phyloP scores from a whole-genome alignment of 768 basidiomycete genomes.

The Lyophyllum decastes region DNA sequence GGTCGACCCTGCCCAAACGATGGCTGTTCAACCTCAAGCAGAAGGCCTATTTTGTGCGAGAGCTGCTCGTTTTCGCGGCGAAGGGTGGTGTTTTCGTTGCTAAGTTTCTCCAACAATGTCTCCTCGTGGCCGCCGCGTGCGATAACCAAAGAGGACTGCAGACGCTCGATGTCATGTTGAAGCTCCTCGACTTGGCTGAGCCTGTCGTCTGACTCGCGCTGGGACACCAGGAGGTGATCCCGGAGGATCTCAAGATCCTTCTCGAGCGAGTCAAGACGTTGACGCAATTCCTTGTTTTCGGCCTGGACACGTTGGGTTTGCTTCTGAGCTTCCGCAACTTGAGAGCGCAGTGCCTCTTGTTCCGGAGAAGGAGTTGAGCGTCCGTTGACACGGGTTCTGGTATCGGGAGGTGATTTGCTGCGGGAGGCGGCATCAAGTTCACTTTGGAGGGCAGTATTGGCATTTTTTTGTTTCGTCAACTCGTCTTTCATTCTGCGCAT shows the following conservation, averaged over 20 bases:
- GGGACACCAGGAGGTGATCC: slow-evolving; percentile 68
- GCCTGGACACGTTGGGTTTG: slow-evolving; percentile 68
- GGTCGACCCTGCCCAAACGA: slow-evolving; percentile 64
- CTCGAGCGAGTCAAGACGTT: slow-evolving; percentile 73
- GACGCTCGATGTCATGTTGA: slow-evolving; percentile 75
- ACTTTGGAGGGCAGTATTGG: slow-evolving; percentile 78
- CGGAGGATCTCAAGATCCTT: slow-evolving; percentile 72
- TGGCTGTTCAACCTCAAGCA: slow-evolving; percentile 85
- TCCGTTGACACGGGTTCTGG: slow-evolving; percentile 59
- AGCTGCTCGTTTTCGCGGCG: slow-evolving; percentile 87
- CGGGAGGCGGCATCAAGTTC: slow-evolving; percentile 77
- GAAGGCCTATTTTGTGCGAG: slow-evolving; percentile 86
- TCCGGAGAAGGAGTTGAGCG: slow-evolving; percentile 79
- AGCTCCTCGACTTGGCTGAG: slow-evolving; percentile 77
- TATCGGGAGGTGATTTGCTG: slow-evolving; percentile 51
- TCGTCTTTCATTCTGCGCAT: slow-evolving; percentile 97
- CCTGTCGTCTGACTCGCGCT: slow-evolving; percentile 80
- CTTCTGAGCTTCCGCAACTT: slow-evolving; percentile 77
- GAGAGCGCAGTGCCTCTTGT: slow-evolving; percentile 70
- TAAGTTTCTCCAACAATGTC: slow-evolving; percentile 77
- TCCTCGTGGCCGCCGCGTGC: slow-evolving; percentile 79
- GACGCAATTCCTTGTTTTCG: slow-evolving; percentile 77
- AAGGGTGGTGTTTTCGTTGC: slow-evolving; percentile 76
- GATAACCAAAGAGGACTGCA: slow-evolving; percentile 71
- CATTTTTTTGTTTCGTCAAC: slow-evolving; percentile 83